Conservation (phyloP, 768 basidiomycete species). For the Zangia roseola region DNA sequence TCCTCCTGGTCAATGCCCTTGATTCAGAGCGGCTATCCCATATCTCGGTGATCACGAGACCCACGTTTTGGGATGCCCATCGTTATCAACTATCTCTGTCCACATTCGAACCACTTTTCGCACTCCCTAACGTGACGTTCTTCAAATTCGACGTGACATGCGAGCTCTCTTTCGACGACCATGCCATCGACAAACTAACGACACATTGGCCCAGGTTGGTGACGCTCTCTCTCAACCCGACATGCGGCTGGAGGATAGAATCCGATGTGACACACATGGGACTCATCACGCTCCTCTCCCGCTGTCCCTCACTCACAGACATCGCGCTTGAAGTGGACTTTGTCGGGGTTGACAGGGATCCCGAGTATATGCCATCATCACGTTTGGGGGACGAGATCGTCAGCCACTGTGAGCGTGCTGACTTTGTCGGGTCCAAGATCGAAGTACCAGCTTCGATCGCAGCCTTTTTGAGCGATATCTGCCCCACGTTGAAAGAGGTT, state of each 20-base stretch:
- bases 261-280: constrained; percentile 22
- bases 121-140: constrained; percentile 2
- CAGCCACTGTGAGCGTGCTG: constrained; percentile 11
- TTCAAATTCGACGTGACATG: constrained; percentile 24
- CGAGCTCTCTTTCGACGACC: constrained; percentile 18
- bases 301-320: constrained; percentile 5
- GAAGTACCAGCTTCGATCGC: constrained; percentile 15
- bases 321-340: constrained; percentile 25
- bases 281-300: constrained; percentile 18
- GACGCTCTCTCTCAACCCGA: constrained; percentile 15
- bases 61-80: not conserved
- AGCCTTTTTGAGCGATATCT: constrained; percentile 27
- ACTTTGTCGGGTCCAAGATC: constrained; percentile 26
- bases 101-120: constrained; percentile 20
- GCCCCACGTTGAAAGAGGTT: constrained; percentile 9
- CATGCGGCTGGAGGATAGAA: constrained; percentile 15
- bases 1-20: constrained; percentile 15
- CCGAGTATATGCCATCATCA: not conserved
- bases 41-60: constrained; percentile 15
- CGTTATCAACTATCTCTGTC: constrained; percentile 9
- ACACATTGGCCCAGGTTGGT: constrained; percentile 21
- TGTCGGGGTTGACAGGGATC: constrained; percentile 17
- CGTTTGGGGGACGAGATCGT: constrained; percentile 9
- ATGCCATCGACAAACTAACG: constrained; percentile 14
- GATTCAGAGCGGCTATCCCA: constrained; percentile 2